phyloP scores from a whole-genome alignment of 352 stramenopile species.

The Globisporangium carolinianum region DNA sequence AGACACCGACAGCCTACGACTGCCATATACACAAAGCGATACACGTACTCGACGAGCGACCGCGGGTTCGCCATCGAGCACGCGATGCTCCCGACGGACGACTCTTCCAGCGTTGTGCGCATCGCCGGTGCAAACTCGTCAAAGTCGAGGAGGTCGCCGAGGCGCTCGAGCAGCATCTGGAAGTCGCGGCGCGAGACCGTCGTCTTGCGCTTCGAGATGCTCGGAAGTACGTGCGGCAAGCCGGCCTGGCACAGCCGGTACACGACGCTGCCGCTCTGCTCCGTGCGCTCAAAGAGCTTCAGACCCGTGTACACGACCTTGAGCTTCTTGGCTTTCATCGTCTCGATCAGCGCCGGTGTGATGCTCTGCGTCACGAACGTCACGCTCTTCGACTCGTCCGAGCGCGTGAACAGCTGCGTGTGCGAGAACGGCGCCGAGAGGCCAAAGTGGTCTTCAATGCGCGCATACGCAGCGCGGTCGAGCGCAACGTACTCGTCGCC shows the following conservation, averaged over 20 bases:
- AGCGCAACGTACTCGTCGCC: conserved; percentile 79
- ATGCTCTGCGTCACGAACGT: conserved; percentile 85
- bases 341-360: conserved; percentile 64
- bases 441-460: conserved; percentile 75
- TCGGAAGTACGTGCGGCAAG: conserved; percentile 76
- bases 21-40: background rate
- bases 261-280: conserved; percentile 53
- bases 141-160: conserved; percentile 78
- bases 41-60: conserved; percentile 69
- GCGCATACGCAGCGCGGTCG: conserved; percentile 38
- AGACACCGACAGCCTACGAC: background rate
- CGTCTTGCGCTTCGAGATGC: conserved; percentile 64
- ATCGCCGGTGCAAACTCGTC: conserved; percentile 67
- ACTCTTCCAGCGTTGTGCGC: conserved; percentile 36
- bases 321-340: conserved; percentile 84
- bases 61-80: conserved; percentile 62
- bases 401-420: conserved; percentile 82
- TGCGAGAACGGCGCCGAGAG: conserved; percentile 60
- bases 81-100: conserved; percentile 71
- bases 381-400: conserved; percentile 79
- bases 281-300: conserved; percentile 90
- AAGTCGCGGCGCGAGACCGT: conserved; percentile 63
- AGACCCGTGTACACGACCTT: conserved; percentile 90
- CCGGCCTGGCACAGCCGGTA: conserved; percentile 90
- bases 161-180: conserved; percentile 80